A percentile compares a stretch with the other conserved stretches of the same genome.
phyloP scores from a whole-genome alignment of 1,139 yeast genomes.

The Zygosaccharomyces sapae region DNA sequence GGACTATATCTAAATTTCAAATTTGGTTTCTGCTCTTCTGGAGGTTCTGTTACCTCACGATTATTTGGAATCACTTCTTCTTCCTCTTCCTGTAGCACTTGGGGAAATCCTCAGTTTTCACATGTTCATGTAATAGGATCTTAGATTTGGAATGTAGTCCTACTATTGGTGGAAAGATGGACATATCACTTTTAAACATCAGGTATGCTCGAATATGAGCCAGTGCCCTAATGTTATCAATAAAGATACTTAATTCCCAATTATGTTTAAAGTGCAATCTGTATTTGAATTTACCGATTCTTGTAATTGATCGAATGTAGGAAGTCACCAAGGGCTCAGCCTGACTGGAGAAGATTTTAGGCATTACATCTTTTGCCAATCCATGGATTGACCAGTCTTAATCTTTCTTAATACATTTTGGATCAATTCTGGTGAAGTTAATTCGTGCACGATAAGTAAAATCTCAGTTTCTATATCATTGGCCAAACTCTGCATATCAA shows the following conservation, averaged over 20 bases:
- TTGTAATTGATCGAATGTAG: slow-evolving; percentile 24
- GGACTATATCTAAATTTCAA: slow-evolving; percentile 25
- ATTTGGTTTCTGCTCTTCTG: slow-evolving; percentile 27
- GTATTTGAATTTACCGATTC: slow-evolving; percentile 27
- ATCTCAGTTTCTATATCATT: slow-evolving; percentile 30
- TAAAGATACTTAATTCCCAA: slow-evolving; percentile 34
- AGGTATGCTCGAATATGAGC: slow-evolving; percentile 26
- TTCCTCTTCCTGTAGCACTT: slow-evolving; percentile 13
- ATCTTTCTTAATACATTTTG: slow-evolving; percentile 26
- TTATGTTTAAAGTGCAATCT: slow-evolving; percentile 27
- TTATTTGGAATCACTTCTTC: slow-evolving; percentile 1
- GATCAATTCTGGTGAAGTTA: slow-evolving; percentile 24
- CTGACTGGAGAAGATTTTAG: slow-evolving; percentile 13
- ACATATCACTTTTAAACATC: slow-evolving; percentile 16
- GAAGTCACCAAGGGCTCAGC: slow-evolving; percentile 13
- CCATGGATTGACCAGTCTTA: slow-evolving; percentile 27
- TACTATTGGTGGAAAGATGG: slow-evolving; percentile 7
- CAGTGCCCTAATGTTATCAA: slow-evolving; percentile 26
- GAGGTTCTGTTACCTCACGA: not conserved
- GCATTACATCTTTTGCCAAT: slow-evolving; percentile 23
- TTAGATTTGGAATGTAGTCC: slow-evolving; percentile 12
- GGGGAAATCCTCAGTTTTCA: slow-evolving; percentile 1
- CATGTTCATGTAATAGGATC: slow-evolving; percentile 12
- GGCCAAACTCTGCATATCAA: slow-evolving; percentile 28
- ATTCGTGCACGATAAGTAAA: slow-evolving; percentile 29